Evolutionary conservation across 768 basidiomycete genomes (phyloP).

Genomic region (Tylopilus sp.): DNA sequence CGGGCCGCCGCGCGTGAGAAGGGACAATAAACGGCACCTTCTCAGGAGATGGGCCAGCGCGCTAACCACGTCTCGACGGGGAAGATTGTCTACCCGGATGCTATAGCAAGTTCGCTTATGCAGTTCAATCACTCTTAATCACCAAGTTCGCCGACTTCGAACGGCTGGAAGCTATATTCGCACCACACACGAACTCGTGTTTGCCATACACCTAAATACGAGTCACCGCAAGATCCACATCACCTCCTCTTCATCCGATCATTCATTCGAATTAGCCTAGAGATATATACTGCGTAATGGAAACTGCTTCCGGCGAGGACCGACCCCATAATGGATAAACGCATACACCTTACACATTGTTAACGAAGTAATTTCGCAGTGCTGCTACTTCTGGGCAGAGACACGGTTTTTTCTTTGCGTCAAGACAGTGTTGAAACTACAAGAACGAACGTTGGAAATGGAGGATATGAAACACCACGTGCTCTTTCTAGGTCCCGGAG

Average conservation of each 20-base stretch:
- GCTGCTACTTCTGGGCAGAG: not conserved
- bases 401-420: not conserved
- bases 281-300: conserved; percentile 19
- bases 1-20: conserved; percentile 59
- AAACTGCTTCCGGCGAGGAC: not conserved
- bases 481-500: not conserved
- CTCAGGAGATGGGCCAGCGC: not conserved
- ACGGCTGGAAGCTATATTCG: conserved; percentile 1
- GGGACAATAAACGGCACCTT: conserved; percentile 4
- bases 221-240: conserved; percentile 7
- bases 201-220: conserved; percentile 3
- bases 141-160: conserved; percentile 1
- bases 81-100: conserved; percentile 5
- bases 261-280: conserved; percentile 8
- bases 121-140: conserved; percentile 13
- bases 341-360: not conserved
- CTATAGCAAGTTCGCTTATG: conserved; percentile 7
- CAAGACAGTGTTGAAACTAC: conserved; percentile 10
- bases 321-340: not conserved
- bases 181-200: conserved; percentile 7
- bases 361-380: not conserved
- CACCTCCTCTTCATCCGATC: conserved; percentile 5
- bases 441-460: not conserved
- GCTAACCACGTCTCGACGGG: conserved; percentile 13
- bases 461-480: not conserved